Evolutionary conservation across 805 yeast species (phyloP).

Genomic region (Saccharomycopsis vini): DNA sequence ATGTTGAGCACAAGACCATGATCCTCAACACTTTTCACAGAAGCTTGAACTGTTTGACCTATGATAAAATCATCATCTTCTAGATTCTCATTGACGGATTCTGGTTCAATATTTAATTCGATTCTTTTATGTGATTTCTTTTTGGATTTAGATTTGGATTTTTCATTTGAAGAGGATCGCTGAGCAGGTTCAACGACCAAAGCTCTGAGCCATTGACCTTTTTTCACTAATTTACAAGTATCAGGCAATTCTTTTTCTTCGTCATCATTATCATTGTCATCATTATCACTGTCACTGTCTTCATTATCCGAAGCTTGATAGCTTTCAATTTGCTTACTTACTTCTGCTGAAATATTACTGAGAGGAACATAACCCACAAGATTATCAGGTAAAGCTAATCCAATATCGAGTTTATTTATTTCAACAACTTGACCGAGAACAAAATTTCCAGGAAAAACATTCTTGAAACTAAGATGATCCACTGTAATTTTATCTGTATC

Average conservation of each 20-base stretch:
- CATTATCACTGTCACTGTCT: conserved; percentile 28
- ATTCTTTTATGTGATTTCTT: conserved; percentile 47
- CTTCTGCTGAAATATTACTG: conserved; percentile 57
- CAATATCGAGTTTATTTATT: conserved; percentile 54
- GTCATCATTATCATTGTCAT: conserved; percentile 27
- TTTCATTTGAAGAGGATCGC: conserved; percentile 24
- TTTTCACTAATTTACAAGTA: conserved; percentile 41
- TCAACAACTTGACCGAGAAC: conserved; percentile 69
- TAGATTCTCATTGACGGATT: conserved; percentile 52
- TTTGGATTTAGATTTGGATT: conserved; percentile 24
- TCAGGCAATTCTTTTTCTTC: conserved; percentile 43
- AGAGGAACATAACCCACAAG: conserved; percentile 72
- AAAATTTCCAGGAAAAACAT: conserved; percentile 58
- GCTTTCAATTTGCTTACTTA: conserved; percentile 49
- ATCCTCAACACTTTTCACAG: conserved; percentile 77
- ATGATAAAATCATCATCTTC: conserved; percentile 53
- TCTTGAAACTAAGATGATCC: conserved; percentile 55
- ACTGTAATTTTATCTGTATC: conserved; percentile 36
- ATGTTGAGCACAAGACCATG: conserved; percentile 76
- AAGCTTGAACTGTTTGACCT: conserved; percentile 65
- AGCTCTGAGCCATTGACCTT: conserved; percentile 87
- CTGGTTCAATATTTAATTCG: conserved; percentile 67
- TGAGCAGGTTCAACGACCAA: conserved; percentile 49
- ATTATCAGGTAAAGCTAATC: conserved; percentile 70
- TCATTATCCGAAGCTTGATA: conserved; percentile 42